phyloP scores from a whole-genome alignment of 1,284 basidiomycete species.

The Leccinum pallidistipes region DNA sequence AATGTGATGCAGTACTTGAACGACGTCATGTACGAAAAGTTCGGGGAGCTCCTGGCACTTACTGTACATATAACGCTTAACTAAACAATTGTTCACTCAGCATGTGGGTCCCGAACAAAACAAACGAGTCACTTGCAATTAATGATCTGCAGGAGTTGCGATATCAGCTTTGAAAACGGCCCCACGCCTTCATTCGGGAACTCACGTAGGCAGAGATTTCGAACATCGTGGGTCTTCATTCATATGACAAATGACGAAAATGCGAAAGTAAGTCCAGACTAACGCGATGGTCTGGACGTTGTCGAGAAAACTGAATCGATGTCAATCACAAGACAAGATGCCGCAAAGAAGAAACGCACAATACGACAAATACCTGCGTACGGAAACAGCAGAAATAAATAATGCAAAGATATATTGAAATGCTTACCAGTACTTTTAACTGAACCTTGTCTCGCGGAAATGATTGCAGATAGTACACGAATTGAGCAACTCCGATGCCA shows the following conservation, averaged over 20 bases:
- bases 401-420: neutral
- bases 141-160: conserved; percentile 1
- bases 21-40: neutral
- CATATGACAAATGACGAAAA: conserved; percentile 13
- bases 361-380: conserved; percentile 10
- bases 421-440: conserved; percentile 12
- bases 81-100: conserved; percentile 7
- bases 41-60: neutral
- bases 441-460: conserved; percentile 21
- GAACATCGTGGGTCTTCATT: neutral
- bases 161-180: neutral
- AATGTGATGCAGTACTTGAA: conserved; percentile 20
- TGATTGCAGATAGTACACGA: conserved; percentile 16
- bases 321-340: conserved; percentile 2
- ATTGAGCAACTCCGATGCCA: conserved; percentile 15
- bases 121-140: conserved; percentile 7
- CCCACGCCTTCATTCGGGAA: neutral
- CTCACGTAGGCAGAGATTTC: conserved; percentile 14
- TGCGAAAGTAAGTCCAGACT: neutral
- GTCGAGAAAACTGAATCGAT: conserved; percentile 9
- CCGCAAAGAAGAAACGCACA: conserved; percentile 8
- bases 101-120: neutral
- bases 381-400: neutral
- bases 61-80: neutral
- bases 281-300: conserved; percentile 5